phyloP scores from a whole-genome alignment of 2,329 filamentous ascomycete genomes.

The Ophiostoma sp. region DNA sequence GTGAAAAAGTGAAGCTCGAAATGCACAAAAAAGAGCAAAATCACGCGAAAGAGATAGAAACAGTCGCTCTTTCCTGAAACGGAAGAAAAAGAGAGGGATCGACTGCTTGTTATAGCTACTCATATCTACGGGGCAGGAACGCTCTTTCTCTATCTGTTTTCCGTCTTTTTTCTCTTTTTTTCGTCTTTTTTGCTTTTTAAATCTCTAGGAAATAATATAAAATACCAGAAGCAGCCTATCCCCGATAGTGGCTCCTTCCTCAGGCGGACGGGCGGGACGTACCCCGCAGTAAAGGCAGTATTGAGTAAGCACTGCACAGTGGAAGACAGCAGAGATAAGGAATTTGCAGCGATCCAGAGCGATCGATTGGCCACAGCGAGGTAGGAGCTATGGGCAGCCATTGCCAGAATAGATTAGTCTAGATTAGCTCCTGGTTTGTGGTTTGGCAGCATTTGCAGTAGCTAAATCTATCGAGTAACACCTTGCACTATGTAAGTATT shows the following conservation, averaged over 20 bases:
- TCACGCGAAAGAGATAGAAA: background rate
- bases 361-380: constrained; percentile 2
- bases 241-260: constrained; percentile 10
- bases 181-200: background rate
- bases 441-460: background rate
- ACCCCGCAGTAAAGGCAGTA: constrained; percentile 6
- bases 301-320: background rate
- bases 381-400: background rate
- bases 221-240: background rate
- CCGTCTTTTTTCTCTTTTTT: constrained; percentile 1
- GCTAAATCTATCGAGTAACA: background rate
- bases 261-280: constrained; percentile 14
- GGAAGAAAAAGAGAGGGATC: constrained; percentile 4
- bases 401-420: constrained; percentile 5
- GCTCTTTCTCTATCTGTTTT: background rate
- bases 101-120: background rate
- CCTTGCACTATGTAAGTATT: background rate
- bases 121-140: constrained; percentile 12
- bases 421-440: constrained; percentile 9
- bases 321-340: background rate
- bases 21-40: constrained; percentile 3
- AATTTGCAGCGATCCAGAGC: constrained; percentile 6
- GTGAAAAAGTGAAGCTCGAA: background rate
- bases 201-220: background rate
- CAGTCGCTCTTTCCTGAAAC: background rate